Evolutionary conservation across 495 filamentous ascomycete genomes (phyloP), one percentile per base, ranked within the genome.

Genomic region (Rusavskia elegans): DNA sequence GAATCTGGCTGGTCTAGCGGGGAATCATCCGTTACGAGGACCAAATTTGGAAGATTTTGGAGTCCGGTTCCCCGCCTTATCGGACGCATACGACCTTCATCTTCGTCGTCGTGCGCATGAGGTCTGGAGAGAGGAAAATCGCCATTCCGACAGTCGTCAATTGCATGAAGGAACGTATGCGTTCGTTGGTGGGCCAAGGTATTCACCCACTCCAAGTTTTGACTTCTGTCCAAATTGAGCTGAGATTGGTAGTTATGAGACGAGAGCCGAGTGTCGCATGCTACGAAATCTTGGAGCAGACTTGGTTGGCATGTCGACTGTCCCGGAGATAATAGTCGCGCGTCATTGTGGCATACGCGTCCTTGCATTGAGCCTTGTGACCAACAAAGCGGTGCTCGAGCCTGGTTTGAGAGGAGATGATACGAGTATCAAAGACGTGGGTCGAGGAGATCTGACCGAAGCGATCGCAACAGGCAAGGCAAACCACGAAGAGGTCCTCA

Each of bases 161-260:
- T 60, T 89, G 51, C 81, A 83, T 53, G 84, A 89, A 63, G 84
- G 84, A 4, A 75, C 85, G 0, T 89, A 87, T 67, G 83, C 81
- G 3, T 88, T 80, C 59, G 81, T 85, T 36, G 75, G 73, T 36
- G 84, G 84, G 14, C 84, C 84, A 49, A 83, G 73, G 75, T 83
- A 56, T 68, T 62, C 61, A n/a, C 10, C 37, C 38, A 21, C n/a
- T 10, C 16, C 36, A 14, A 37, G 13, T 2, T 35, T 39, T 35
- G 36, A 13, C 3, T 48, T 6, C 25, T 13, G n/a, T 48, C 8
- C 27, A 41, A 10, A 44, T 51, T 54, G 25, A 50, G 36, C n/a
- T 49, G 51, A 16, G 50, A 55, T 25, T 53, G 49, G 9, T 58
- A 83, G 79, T 49, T 85, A 85, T 63, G 84, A 88, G 59, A 88